phyloP scores from a whole-genome alignment of 1,284 basidiomycete species.

The Takashimella koratensis region DNA sequence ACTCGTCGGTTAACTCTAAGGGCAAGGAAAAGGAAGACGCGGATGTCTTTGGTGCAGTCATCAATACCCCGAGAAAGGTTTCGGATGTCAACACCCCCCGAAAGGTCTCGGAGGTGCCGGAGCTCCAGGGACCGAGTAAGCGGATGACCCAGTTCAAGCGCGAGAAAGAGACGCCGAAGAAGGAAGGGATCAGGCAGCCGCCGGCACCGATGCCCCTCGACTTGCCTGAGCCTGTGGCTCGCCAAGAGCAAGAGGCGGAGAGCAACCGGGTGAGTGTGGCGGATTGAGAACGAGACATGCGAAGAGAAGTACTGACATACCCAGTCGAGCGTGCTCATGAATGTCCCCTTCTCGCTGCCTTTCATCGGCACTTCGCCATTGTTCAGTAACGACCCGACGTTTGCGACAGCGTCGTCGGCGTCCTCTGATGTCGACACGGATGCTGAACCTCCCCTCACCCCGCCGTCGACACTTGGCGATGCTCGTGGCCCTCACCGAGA shows the following conservation, averaged over 20 bases:
- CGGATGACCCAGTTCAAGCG: constrained; percentile 21
- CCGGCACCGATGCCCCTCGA: constrained; percentile 29
- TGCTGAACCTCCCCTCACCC: constrained; percentile 25
- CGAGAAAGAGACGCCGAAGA: constrained; percentile 11
- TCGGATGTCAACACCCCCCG: constrained; percentile 5
- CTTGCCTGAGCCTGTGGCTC: constrained; percentile 33
- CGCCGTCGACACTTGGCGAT: constrained; percentile 21
- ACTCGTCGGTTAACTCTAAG: background rate
- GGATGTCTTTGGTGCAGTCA: constrained; percentile 14
- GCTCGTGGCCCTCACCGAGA: constrained; percentile 15
- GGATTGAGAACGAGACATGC: background rate
- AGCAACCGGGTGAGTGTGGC: constrained; percentile 19
- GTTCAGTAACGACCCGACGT: constrained; percentile 8
- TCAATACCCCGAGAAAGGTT: constrained; percentile 5
- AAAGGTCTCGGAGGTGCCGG: constrained; percentile 18
- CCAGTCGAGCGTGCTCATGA: constrained; percentile 24
- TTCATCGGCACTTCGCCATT: constrained; percentile 38
- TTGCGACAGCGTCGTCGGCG: background rate
- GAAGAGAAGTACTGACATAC: background rate
- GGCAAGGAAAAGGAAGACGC: constrained; percentile 1
- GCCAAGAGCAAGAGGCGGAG: background rate
- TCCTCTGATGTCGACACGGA: background rate
- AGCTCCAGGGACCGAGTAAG: constrained; percentile 40
- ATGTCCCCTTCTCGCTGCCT: constrained; percentile 38
- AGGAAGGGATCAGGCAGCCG: constrained; percentile 11